Evolutionary conservation across 495 filamentous ascomycete species (phyloP).

Genomic region (Baudoinia panamericana): DNA sequence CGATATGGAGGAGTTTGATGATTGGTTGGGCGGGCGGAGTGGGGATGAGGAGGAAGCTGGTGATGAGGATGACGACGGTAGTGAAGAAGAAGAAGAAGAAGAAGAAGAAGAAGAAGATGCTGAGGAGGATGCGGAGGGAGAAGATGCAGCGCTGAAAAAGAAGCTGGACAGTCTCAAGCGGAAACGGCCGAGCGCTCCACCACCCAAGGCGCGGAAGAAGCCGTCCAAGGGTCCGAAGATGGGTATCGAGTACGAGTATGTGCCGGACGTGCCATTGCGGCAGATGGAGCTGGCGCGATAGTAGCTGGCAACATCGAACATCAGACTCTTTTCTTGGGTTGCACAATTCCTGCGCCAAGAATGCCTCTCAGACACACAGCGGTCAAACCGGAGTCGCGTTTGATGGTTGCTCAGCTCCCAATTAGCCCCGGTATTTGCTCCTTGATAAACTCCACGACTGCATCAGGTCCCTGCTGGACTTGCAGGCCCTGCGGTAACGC

Average conservation of each 20-base stretch:
- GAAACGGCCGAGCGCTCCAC: slow-evolving; percentile 30
- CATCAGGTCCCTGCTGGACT: slow-evolving; percentile 50
- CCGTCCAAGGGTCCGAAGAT: slow-evolving; percentile 30
- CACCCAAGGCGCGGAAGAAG: slow-evolving; percentile 34
- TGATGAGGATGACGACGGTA: slow-evolving; percentile 28
- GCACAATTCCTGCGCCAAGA: too few relatives aligned
- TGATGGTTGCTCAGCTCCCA: slow-evolving; percentile 18
- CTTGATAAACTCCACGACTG: slow-evolving; percentile 49
- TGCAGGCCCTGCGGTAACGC: slow-evolving; percentile 53
- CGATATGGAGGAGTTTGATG: slow-evolving; percentile 58
- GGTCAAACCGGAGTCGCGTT: background rate
- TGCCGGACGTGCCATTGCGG: slow-evolving; percentile 23
- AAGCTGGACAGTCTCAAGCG: slow-evolving; percentile 32
- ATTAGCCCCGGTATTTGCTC: slow-evolving; percentile 44
- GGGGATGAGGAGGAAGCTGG: slow-evolving; percentile 30
- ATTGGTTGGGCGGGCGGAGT: slow-evolving; percentile 55
- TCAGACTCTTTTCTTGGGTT: too few relatives aligned
- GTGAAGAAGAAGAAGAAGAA: slow-evolving; percentile 39
- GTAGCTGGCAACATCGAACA: background rate
- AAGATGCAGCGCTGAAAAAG: slow-evolving; percentile 29
- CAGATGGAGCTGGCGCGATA: slow-evolving; percentile 14
- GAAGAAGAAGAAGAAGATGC: slow-evolving; percentile 16
- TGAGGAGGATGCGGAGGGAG: slow-evolving; percentile 26
- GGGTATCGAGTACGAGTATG: slow-evolving; percentile 42
- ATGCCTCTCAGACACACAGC: too few relatives aligned